These are phyloP conservation scores for Blepharisma stoltei DNA, from an alignment of 73 alveolate species.

Conservation along the genomic window DNA sequence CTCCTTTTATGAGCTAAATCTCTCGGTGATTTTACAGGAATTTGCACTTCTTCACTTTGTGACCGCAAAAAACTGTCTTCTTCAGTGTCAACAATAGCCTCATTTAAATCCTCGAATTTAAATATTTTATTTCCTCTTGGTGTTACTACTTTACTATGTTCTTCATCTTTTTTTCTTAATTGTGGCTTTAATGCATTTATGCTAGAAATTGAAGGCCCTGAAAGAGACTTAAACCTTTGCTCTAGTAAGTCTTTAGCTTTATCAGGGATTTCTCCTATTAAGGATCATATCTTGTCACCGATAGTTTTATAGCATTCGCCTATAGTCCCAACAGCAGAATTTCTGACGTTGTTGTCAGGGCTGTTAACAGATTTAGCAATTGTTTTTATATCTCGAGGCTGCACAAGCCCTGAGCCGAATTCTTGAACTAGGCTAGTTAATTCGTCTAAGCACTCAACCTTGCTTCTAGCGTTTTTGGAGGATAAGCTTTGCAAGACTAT, in stretches of 20 bases:
- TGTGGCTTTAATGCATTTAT: not conserved
- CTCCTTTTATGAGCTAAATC: too few species aligned
- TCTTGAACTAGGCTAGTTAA: conserved; percentile 30
- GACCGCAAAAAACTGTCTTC: not conserved
- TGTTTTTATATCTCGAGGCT: conserved; percentile 37
- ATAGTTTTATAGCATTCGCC: conserved; percentile 41
- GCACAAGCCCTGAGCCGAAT: conserved; percentile 35
- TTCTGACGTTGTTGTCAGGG: conserved; percentile 45
- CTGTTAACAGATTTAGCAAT: conserved; percentile 43
- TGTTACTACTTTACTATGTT: not conserved
- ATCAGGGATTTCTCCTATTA: conserved; percentile 45
- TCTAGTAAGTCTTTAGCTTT: conserved; percentile 50
- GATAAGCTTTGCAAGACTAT: conserved; percentile 39
- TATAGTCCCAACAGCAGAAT: conserved; percentile 37
- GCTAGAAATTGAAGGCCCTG: not conserved
- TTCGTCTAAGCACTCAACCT: conserved; percentile 59
- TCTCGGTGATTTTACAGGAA: too few species aligned
- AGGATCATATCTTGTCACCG: conserved; percentile 51
- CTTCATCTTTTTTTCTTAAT: not conserved
- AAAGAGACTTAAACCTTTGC: conserved; percentile 40
- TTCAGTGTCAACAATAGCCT: not conserved
- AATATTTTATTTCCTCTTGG: not conserved
- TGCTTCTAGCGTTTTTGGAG: conserved; percentile 47
- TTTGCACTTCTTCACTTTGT: not conserved
- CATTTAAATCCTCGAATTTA: not conserved